Evolutionary conservation across 495 filamentous ascomycete species (phyloP).

Genomic region (Apodospora peruviana): DNA sequence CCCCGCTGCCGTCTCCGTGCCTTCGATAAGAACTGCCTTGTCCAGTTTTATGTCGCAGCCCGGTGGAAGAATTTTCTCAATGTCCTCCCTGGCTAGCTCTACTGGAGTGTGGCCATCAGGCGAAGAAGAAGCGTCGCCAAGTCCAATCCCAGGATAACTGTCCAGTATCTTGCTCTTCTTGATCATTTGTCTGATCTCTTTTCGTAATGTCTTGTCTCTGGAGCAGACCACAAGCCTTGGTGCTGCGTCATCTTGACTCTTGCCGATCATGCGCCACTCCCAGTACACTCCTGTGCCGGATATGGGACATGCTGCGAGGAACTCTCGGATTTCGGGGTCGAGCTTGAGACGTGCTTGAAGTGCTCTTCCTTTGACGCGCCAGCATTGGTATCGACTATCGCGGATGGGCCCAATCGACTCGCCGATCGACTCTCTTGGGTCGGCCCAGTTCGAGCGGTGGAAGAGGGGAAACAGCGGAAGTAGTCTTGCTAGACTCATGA

Average conservation of each 20-base stretch:
- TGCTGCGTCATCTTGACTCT: background rate
- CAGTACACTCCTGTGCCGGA: background rate
- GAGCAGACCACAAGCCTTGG: background rate
- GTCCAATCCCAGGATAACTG: background rate
- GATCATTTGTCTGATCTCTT: background rate
- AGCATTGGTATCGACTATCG: background rate
- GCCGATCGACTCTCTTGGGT: background rate
- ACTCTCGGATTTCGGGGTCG: background rate
- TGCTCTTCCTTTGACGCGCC: background rate
- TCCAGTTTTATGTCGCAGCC: background rate
- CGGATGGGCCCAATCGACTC: background rate
- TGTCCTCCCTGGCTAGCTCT: background rate
- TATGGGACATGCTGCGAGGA: background rate
- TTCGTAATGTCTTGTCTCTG: background rate
- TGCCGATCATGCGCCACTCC: background rate
- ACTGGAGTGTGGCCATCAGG: background rate
- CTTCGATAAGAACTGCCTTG: background rate
- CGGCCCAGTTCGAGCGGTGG: background rate
- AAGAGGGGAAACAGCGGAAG: background rate
- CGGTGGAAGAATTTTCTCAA: background rate
- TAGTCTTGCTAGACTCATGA: too few species aligned
- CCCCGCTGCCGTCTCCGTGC: background rate
- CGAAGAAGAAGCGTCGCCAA: background rate
- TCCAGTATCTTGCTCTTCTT: background rate
- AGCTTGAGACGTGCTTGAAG: background rate